These are phyloP conservation scores for Xylariaceae sp. DNA, from an alignment of 2,329 filamentous ascomycete genomes.

Conservation along the genomic window DNA sequence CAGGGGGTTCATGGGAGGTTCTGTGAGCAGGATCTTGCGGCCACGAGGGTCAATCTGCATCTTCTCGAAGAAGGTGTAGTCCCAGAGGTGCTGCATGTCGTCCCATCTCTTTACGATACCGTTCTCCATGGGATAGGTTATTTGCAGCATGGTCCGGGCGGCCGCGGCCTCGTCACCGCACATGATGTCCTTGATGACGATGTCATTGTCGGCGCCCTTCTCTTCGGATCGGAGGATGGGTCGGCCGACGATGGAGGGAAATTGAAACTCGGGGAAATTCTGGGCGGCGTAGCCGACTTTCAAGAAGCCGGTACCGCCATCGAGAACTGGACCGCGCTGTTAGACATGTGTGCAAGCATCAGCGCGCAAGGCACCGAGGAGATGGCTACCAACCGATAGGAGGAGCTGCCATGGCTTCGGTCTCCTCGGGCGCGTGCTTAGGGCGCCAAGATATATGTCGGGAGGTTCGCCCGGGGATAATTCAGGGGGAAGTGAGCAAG, in stretches of 20 bases:
- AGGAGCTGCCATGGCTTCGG: slow-evolving; percentile 44
- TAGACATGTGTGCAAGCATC: slow-evolving; percentile 18
- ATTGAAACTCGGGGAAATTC: slow-evolving; percentile 99
- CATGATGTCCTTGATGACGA: slow-evolving; percentile 96
- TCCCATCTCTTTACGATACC: slow-evolving; percentile 99
- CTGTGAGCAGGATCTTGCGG: slow-evolving; percentile 94
- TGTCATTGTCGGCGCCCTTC: slow-evolving; percentile 57
- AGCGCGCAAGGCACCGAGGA: slow-evolving; percentile 17
- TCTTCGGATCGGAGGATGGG: slow-evolving; percentile 97
- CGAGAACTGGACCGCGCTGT: slow-evolving; percentile 65
- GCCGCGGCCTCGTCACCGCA: slow-evolving; percentile 97
- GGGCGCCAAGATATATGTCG: slow-evolving; percentile 9
- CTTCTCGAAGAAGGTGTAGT: slow-evolving; percentile 98
- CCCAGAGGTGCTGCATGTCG: slow-evolving; percentile 99
- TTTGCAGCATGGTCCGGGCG: slow-evolving; percentile 94
- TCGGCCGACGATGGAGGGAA: slow-evolving; percentile 94
- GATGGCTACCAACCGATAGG: slow-evolving; percentile 47
- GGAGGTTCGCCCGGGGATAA: slow-evolving; percentile 9
- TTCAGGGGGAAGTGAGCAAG: not conserved
- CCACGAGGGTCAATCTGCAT: slow-evolving; percentile 85
- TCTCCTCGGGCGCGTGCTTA: slow-evolving; percentile 11
- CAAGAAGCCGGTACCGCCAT: slow-evolving; percentile 98
- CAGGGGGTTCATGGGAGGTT: slow-evolving; percentile 95
- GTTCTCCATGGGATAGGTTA: slow-evolving; percentile 99
- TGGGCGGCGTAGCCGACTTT: slow-evolving; percentile 99